phyloP scores from a whole-genome alignment of 192 early-diverging fungal species.

The Linnemannia exigua region DNA sequence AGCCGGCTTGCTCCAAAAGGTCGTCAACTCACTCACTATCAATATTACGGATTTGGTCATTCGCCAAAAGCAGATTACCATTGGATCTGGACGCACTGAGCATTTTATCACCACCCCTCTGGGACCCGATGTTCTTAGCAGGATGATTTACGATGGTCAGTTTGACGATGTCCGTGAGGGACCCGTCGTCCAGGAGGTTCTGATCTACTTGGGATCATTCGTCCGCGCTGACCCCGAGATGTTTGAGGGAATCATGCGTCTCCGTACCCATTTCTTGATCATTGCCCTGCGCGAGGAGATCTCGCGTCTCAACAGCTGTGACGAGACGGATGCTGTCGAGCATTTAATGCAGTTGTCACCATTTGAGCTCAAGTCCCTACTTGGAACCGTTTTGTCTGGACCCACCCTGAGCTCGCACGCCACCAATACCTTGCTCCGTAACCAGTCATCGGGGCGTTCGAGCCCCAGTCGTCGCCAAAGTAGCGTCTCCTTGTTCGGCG shows the following conservation, averaged over 20 bases:
- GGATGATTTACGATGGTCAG: conserved; percentile 75
- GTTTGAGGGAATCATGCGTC: conserved; percentile 87
- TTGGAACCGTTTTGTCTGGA: conserved; percentile 80
- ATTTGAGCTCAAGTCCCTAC: conserved; percentile 82
- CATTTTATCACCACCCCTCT: conserved; percentile 78
- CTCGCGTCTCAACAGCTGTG: conserved; percentile 75
- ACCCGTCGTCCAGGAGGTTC: conserved; percentile 86
- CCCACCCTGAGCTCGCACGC: conserved; percentile 62
- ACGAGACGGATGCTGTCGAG: conserved; percentile 86
- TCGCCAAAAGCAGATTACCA: conserved; percentile 80
- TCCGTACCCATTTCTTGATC: conserved; percentile 87
- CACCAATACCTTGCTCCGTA: conserved; percentile 58
- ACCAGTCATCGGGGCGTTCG: conserved; percentile 56
- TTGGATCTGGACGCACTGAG: conserved; percentile 80
- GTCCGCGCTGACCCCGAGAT: conserved; percentile 74
- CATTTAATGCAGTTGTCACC: conserved; percentile 86
- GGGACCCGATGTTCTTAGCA: conserved; percentile 74
- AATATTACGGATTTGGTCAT: conserved; percentile 87
- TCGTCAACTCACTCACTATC: conserved; percentile 81
- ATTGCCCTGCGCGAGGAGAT: conserved; percentile 92
- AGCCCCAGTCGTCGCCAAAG: conserved; percentile 35
- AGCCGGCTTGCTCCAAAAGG: conserved; percentile 81
- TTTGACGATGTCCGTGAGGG: conserved; percentile 87
- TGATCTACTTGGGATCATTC: conserved; percentile 84
- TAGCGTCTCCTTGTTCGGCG: not conserved